Base-by-base conservation (phyloP, 1,284 basidiomycete genomes). In the Papiliotrema fonsecae region DNA sequence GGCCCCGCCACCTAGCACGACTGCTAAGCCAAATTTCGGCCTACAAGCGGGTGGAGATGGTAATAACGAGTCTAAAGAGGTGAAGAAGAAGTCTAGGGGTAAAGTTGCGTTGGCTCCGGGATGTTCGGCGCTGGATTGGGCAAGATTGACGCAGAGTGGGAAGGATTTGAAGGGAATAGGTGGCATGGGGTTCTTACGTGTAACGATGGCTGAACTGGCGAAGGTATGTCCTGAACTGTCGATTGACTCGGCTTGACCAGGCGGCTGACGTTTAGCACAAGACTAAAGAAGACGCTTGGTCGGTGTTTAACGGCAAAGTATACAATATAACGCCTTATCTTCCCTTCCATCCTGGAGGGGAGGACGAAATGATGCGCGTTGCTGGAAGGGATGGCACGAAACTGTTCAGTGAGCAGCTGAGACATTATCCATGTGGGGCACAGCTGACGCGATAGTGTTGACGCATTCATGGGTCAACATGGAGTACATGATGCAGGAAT, bases 251-350 rank as follows among this genome's bases (percentile, higher is more conserved):
- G n/a, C 25, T 19, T 37, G 27, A 16, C 10, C 9, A 7, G 28
- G 22, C 13, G 19, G 38, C 32, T 25, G 5, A 30, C 28, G 9
- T 3, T 16, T 42, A 71, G 70, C 72, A 74, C 50, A 72, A 70
- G 26, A 64, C 55, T 32, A 77, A 75, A n/a, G 84, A 87, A 43
- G 92, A 98, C 70, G 92, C 90, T 1, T 98, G 94, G 94, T 83
- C 90, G 6, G 85, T 83, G 0, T 86, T 97, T 74, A 84, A 86
- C 58, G 92, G 92, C 41, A 93, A 88, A 67, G 92, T 98, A 21
- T 98, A 98, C 77, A 97, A 98, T 70, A 87, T 98, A 42, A 94
- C 92, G 2, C 82, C 87, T 0, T 98, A 97, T 71, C 73, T 97
- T 6, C 78, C 84, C 1, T 98, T 86, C 64, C 96, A 98, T 68